Evolutionary conservation across 2,329 filamentous ascomycete genomes (phyloP), one percentile per base, ranked within the genome.

Genomic region (Arthroderma uncinatum): DNA sequence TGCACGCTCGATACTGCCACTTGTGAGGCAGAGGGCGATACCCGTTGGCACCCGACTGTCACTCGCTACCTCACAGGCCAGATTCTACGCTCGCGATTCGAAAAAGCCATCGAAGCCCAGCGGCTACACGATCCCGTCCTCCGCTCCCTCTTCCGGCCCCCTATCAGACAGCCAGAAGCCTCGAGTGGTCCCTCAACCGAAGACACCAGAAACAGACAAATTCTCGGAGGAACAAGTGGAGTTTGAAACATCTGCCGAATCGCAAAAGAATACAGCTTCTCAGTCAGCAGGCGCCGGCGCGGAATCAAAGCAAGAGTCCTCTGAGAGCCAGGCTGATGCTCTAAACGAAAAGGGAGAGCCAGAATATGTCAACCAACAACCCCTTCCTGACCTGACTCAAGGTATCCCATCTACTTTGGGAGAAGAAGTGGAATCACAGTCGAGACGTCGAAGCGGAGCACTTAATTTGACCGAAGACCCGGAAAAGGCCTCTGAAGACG

Each of bases 371-470:
- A 21, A 1, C n/a, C 30, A 53, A 21, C 80, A 85, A 65, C 85
- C 88, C 55, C 81, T 96, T 10, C 92, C 92, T 55, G 91, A 97
- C 69, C 79, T 97, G 47, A 93, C 89, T n/a, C 85, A 92, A 67
- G 92, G 92, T 62, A 95, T 97, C 61, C 92, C 92, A 0, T 95
- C 91, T 1, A 95, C 91, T 0, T 79, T 96, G 57, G 87, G 85
- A 57, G 85, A 85, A 59, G 92, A 96, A 73, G 81, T 85, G 56
- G 71, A 70, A 57, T 68, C 63, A 67, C 76, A 69, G 63, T 63
- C 60, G 62, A 74, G 70, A 62, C 63, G 65, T 23, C 58, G 62
- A 48, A 65, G 70, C 36, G 64, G 70, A 53, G 68, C 68, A 14
- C 64, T 81, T 56, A 81, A 81, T 62, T 68, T 82, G 56, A 79